A percentile compares a stretch with the other conserved stretches of the same genome.
Evolutionary conservation across 495 filamentous ascomycete genomes (phyloP).

Genomic region (Penicillium coffeae): DNA sequence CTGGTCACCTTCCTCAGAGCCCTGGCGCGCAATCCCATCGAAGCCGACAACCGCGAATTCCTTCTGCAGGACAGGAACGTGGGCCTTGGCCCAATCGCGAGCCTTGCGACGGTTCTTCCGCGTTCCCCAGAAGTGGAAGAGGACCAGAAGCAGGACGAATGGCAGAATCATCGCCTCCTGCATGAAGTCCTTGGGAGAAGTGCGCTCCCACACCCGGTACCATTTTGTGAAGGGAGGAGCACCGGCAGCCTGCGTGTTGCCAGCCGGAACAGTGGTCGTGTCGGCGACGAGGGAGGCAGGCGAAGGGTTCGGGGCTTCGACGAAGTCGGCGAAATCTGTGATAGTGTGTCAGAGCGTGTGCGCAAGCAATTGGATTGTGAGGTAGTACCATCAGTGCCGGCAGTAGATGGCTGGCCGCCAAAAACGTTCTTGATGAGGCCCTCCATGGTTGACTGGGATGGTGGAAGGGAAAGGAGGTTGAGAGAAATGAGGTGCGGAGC

Average conservation of each 20-base stretch:
- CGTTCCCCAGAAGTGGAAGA: constrained; percentile 79
- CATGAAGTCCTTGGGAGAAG: constrained; percentile 74
- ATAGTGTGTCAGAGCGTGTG: not conserved
- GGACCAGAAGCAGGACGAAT: constrained; percentile 66
- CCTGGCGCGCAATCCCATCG: constrained; percentile 38
- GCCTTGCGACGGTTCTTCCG: constrained; percentile 75
- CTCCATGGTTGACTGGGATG: constrained; percentile 50
- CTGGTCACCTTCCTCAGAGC: constrained; percentile 40
- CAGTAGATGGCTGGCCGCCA: constrained; percentile 53
- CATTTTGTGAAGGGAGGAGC: constrained; percentile 77
- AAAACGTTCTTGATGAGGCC: constrained; percentile 65
- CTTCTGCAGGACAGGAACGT: constrained; percentile 63
- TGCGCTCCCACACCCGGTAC: constrained; percentile 94
- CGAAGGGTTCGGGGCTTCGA: constrained; percentile 60
- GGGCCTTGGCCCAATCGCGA: constrained; percentile 71
- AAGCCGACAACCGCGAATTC: constrained; percentile 94
- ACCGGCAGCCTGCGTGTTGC: constrained; percentile 42
- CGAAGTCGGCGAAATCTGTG: constrained; percentile 77
- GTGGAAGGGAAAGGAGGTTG: constrained; percentile 29
- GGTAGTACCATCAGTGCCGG: constrained; percentile 61
- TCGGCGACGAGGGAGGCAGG: constrained; percentile 48
- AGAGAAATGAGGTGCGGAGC: constrained; percentile 28
- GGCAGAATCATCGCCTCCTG: constrained; percentile 78
- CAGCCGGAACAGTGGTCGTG: constrained; percentile 38
- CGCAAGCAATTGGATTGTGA: constrained; percentile 11